These are phyloP conservation scores for Oryza meridionalis DNA, from an alignment of 176 grass and related monocot genomes.

Conservation along the genomic window DNA sequence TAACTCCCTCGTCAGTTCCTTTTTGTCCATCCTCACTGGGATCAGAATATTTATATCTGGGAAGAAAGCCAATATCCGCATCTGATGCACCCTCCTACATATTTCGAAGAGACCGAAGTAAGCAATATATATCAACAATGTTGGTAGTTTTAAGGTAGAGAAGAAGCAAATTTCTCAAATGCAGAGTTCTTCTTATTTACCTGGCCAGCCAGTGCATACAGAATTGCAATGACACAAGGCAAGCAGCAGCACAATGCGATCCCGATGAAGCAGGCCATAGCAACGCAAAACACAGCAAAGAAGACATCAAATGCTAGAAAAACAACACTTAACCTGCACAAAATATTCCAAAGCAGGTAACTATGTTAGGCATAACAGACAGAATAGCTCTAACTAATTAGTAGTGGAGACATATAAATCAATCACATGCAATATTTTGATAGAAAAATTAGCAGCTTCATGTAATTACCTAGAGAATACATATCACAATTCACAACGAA, in stretches of 20 bases:
- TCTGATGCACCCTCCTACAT: slow-evolving; percentile 92
- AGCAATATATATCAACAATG: slow-evolving; percentile 10
- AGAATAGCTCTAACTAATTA: neutral
- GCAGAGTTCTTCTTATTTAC: slow-evolving; percentile 43
- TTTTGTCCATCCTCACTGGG: slow-evolving; percentile 56
- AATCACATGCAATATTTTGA: neutral
- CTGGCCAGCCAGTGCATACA: slow-evolving; percentile 90
- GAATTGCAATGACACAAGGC: slow-evolving; percentile 90
- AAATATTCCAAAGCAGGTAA: slow-evolving; percentile 11
- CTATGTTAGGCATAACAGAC: neutral
- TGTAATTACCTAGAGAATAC: neutral
- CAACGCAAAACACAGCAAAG: slow-evolving; percentile 81
- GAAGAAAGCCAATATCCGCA: slow-evolving; percentile 78
- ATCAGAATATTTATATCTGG: slow-evolving; percentile 87
- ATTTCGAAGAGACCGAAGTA: slow-evolving; percentile 24
- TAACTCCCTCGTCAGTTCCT: slow-evolving; percentile 68
- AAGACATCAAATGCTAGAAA: slow-evolving; percentile 93
- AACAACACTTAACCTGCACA: slow-evolving; percentile 73
- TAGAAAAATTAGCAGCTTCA: neutral
- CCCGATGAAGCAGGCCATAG: slow-evolving; percentile 85
- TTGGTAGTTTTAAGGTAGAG: neutral
- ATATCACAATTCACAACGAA: neutral
- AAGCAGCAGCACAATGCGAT: slow-evolving; percentile 98
- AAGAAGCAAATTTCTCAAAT: neutral
- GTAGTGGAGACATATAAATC: slow-evolving; percentile 2